Conservation (phyloP, 164 flowering plant genomes). For the Platanus orientalis region DNA sequence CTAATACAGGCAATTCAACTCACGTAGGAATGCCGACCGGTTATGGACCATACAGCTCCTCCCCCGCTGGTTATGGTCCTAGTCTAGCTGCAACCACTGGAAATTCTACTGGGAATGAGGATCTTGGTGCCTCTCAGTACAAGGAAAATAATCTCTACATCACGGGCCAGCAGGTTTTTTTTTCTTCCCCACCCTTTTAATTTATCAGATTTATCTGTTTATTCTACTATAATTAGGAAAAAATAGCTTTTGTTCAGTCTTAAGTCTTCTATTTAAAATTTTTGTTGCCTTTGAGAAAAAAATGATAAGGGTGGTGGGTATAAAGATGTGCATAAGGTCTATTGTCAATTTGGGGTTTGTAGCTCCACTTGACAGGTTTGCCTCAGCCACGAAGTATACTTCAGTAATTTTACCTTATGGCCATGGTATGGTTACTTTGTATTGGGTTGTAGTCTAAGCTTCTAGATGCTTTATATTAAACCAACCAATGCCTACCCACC, state of each 20-base stretch:
- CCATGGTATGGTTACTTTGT: no score
- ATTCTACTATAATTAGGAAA: background rate
- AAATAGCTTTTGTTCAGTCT: background rate
- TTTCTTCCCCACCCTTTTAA: background rate
- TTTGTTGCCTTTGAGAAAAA: no score
- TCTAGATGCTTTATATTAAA: no score
- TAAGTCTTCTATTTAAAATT: no score
- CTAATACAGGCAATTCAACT: slow-evolving; percentile 52
- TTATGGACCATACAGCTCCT: slow-evolving; percentile 61
- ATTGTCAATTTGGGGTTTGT: no score
- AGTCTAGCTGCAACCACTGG: slow-evolving; percentile 51
- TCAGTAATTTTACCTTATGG: no score
- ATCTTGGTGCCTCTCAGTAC: slow-evolving; percentile 54
- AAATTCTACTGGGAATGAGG: slow-evolving; percentile 62
- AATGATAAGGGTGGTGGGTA: no score
- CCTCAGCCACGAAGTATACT: no score
- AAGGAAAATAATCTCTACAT: slow-evolving; percentile 67
- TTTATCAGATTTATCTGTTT: background rate
- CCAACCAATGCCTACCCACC: no score
- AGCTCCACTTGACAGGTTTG: no score
- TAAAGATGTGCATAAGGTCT: no score
- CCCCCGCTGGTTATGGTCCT: slow-evolving; percentile 58
- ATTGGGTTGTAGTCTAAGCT: no score
- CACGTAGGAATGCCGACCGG: slow-evolving; percentile 56
- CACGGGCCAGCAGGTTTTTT: slow-evolving; percentile 80